Evolutionary conservation across 257 asterid genomes (phyloP).

Genomic region (Galeopsis tetrahit): DNA sequence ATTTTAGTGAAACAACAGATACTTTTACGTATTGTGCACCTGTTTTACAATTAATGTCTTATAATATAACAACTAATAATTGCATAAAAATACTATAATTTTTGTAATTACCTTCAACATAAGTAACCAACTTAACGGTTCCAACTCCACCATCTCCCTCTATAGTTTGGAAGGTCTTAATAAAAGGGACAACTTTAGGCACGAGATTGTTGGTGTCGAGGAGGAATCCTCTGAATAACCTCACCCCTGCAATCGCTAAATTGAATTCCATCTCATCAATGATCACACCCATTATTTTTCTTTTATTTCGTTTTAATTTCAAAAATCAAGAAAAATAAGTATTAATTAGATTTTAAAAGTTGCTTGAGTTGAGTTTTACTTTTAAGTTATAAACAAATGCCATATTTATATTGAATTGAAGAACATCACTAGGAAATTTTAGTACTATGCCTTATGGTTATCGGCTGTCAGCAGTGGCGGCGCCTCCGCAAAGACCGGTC

Average conservation of each 20-base stretch:
- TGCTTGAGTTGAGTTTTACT: background rate
- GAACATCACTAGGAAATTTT: background rate
- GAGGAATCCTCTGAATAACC: conserved; percentile 19
- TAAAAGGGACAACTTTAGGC: conserved; percentile 12
- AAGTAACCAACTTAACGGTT: background rate
- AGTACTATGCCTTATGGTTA: too few species aligned
- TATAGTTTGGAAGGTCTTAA: background rate
- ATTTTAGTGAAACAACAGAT: too few species aligned
- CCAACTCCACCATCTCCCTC: conserved; percentile 24
- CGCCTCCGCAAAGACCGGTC: too few species aligned
- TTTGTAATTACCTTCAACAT: background rate
- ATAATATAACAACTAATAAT: background rate
- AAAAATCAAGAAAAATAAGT: background rate
- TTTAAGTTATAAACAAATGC: background rate
- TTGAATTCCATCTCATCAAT: conserved; percentile 4
- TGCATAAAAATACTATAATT: background rate
- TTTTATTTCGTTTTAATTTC: background rate
- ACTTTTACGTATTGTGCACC: too few species aligned
- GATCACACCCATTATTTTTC: background rate
- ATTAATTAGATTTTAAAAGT: background rate
- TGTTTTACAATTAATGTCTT: too few species aligned
- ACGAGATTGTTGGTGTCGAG: conserved; percentile 10
- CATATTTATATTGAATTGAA: conserved; percentile 26
- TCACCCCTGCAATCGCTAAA: background rate
- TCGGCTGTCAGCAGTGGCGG: background rate